These are phyloP conservation scores for Kluyveromyces lactis DNA, from an alignment of 805 yeast species.

Conservation along the genomic window DNA sequence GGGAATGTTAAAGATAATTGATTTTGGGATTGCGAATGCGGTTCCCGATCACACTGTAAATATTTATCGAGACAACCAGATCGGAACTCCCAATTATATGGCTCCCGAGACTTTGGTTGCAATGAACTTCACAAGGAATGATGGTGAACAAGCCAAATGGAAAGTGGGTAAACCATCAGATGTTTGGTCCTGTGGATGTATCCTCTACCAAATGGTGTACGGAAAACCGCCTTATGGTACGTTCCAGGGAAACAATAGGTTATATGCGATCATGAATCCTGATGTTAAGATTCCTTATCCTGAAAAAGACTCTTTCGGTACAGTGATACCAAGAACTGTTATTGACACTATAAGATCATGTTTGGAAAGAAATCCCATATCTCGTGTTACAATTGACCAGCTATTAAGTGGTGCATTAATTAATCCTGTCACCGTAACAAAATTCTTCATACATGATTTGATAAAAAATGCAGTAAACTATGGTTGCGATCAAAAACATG, in stretches of 20 bases:
- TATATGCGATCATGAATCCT: slow-evolving; percentile 81
- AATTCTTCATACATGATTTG: slow-evolving; percentile 56
- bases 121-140: slow-evolving; percentile 32
- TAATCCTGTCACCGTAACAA: slow-evolving; percentile 65
- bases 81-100: slow-evolving; percentile 96
- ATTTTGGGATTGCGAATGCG: slow-evolving; percentile 93
- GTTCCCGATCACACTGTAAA: slow-evolving; percentile 90
- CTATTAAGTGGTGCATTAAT: slow-evolving; percentile 58
- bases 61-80: slow-evolving; percentile 79
- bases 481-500: slow-evolving; percentile 45
- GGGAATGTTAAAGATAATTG: slow-evolving; percentile 81
- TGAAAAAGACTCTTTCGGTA: slow-evolving; percentile 49
- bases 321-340: slow-evolving; percentile 57
- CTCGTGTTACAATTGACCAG: slow-evolving; percentile 56
- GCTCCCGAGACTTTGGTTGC: slow-evolving; percentile 89
- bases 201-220: slow-evolving; percentile 89
- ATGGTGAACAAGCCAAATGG: slow-evolving; percentile 33
- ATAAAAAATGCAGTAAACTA: slow-evolving; percentile 70
- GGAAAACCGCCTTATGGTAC: slow-evolving; percentile 86
- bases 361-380: slow-evolving; percentile 57
- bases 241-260: slow-evolving; percentile 65
- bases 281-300: slow-evolving; percentile 65
- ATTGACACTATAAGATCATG: slow-evolving; percentile 68
- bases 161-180: slow-evolving; percentile 93
- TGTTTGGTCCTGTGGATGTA: slow-evolving; percentile 97